Base-by-base conservation (phyloP, 73 alveolate species). In the Strombidium stylifer region DNA sequence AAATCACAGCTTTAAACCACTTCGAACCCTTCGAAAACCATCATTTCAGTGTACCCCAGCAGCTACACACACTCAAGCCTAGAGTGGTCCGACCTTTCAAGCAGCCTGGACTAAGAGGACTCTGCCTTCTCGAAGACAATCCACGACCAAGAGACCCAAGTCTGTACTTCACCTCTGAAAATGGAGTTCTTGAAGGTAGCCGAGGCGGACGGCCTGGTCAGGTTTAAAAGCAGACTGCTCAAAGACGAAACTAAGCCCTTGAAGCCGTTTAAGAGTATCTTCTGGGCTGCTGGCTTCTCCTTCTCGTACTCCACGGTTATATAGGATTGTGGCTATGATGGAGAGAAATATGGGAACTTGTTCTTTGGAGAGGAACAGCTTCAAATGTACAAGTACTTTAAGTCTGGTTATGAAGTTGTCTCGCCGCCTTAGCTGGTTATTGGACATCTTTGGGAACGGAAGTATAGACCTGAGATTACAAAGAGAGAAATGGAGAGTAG, bases 251-350 rank as follows among this genome's bases (percentile, higher is more conserved):
- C 54, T 18, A 25, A 40, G 49, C 12, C 52, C 39, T 15, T 40
- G 16, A 53, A 47, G 4, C 89, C 89, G 3, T 77, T 77, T 32
- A 34, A 66, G 25, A 67, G 83, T 12, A 26, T 59, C 31, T 86
- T 73, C 50, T 86, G 90, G 89, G 86, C 90, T 30, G 96, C 92
- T 10, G 92, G 89, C 27, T 81, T 86, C 56, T 64, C 85, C 27
- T 86, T 86, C 69, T 66, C 86, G 16, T 62, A 57, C 31, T 73
- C 81, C 2, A 14, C 28, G 16, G 10, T 76, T 1, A 35, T 84
- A 46, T 1, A 35, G 25, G 86, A 74, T 10, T 72, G 78, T 56
- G 78, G 80, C 42, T 86, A 86, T 35, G 2, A 1, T 2, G 40
- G 19, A 7, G 54, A 32, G 20, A n/a, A 58, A 1, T 18, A 59